Percentiles rank a stretch among this genome's conserved stretches.
Conservation (phyloP, 306 rosid species). For the Hylodesmum podocarpum region DNA sequence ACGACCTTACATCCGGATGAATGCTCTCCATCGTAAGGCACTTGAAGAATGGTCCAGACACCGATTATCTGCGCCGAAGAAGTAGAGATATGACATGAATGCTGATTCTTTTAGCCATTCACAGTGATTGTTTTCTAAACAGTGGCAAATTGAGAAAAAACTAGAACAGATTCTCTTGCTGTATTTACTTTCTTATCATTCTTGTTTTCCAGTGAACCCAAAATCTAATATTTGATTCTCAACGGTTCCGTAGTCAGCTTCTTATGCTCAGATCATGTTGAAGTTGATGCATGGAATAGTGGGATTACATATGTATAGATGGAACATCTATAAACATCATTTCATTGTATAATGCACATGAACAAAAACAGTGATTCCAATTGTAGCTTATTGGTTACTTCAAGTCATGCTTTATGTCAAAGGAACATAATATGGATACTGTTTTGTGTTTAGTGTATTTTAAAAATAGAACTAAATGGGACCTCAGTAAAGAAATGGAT, state of each 20-base stretch:
- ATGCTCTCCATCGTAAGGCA: conserved; percentile 68
- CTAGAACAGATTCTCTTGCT: conserved; percentile 10
- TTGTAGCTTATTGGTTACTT: neutral
- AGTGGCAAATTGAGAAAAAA: conserved; percentile 1
- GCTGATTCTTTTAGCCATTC: conserved; percentile 26
- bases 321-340: neutral
- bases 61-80: conserved; percentile 55
- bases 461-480: neutral
- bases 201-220: neutral
- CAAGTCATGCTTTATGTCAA: conserved; percentile 6
- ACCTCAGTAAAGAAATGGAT: neutral
- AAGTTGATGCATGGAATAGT: neutral
- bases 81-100: conserved; percentile 23
- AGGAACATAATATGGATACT: neutral
- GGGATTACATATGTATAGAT: conserved; percentile 5
- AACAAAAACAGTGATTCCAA: conserved; percentile 12
- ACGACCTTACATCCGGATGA: conserved; percentile 76
- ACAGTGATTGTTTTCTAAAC: conserved; percentile 1
- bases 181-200: neutral
- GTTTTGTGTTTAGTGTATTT: neutral
- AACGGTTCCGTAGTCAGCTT: neutral
- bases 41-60: conserved; percentile 89
- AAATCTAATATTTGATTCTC: conserved; percentile 2
- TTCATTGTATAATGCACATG: neutral
- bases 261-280: conserved; percentile 10